phyloP scores from a whole-genome alignment of 2,329 filamentous ascomycete species.

The Trichoderma breve region DNA sequence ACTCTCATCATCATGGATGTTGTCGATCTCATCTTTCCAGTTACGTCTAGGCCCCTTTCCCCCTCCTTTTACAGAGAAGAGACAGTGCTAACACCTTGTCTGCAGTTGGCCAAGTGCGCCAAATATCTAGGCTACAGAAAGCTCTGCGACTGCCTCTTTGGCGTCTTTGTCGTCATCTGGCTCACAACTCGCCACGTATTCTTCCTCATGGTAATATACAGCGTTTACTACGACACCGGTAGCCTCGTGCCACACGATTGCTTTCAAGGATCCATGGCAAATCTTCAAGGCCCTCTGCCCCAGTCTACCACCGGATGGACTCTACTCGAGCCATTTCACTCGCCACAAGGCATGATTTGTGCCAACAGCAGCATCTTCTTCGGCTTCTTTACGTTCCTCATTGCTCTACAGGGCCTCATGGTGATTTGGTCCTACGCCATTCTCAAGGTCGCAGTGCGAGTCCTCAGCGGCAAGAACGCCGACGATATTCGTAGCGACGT shows the following conservation, averaged over 20 bases:
- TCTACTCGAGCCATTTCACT: constrained; percentile 71
- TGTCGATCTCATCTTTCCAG: constrained; percentile 83
- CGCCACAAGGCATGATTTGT: constrained; percentile 73
- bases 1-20: constrained; percentile 93
- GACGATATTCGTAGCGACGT: constrained; percentile 88
- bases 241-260: constrained; percentile 64
- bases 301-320: constrained; percentile 49
- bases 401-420: constrained; percentile 76
- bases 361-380: constrained; percentile 74
- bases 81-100: not conserved
- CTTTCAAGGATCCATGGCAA: constrained; percentile 60
- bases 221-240: constrained; percentile 67
- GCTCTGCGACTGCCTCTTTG: constrained; percentile 80
- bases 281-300: constrained; percentile 53
- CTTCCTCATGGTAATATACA: constrained; percentile 79
- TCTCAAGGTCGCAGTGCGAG: constrained; percentile 72
- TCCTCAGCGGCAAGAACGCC: constrained; percentile 71
- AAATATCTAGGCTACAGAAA: constrained; percentile 80
- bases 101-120: constrained; percentile 81
- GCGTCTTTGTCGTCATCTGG: constrained; percentile 83
- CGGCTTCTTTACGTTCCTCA: constrained; percentile 72
- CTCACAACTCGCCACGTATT: constrained; percentile 77
- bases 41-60: constrained; percentile 42
- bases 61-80: not conserved
- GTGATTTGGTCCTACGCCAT: constrained; percentile 91